phyloP scores from a whole-genome alignment of 495 filamentous ascomycete species.

The Mytilinidion resinicola region DNA sequence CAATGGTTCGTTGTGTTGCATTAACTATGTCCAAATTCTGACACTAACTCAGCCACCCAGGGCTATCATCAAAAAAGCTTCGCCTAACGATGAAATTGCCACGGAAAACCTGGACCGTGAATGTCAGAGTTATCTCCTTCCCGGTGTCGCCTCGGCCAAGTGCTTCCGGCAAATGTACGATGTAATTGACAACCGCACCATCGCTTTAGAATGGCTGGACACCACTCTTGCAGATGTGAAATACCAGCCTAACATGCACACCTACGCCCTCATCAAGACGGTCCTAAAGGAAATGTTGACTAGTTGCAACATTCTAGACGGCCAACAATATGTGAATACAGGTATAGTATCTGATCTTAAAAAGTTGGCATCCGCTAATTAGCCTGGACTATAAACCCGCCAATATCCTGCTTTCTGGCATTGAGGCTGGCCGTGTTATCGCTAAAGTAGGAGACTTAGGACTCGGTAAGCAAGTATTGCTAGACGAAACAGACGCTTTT shows the following conservation, averaged over 20 bases:
- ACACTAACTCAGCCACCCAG: slow-evolving; percentile 1
- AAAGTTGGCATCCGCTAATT: slow-evolving; percentile 4
- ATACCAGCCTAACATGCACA: slow-evolving; percentile 1
- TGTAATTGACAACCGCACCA: background rate
- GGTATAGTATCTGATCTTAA: slow-evolving; percentile 7
- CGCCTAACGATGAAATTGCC: slow-evolving; percentile 6
- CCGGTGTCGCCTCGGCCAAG: slow-evolving; percentile 2
- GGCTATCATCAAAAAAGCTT: slow-evolving; percentile 8
- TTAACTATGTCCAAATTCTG: background rate
- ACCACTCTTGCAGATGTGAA: slow-evolving; percentile 7
- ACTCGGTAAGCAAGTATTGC: background rate
- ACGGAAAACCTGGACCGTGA: slow-evolving; percentile 5
- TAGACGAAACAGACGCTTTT: background rate
- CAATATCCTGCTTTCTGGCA: slow-evolving; percentile 15
- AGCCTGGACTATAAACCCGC: slow-evolving; percentile 10
- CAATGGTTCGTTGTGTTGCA: slow-evolving; percentile 1
- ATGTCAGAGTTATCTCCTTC: background rate
- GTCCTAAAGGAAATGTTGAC: background rate
- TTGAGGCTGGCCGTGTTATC: background rate
- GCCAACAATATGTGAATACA: slow-evolving; percentile 3
- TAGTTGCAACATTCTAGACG: slow-evolving; percentile 1
- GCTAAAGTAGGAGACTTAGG: slow-evolving; percentile 14
- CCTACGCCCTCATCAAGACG: slow-evolving; percentile 1
- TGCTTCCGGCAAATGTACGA: slow-evolving; percentile 13
- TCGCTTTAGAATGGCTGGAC: slow-evolving; percentile 10